Conservation (phyloP, 495 filamentous ascomycete species). For the Penicillium samsonianum region DNA sequence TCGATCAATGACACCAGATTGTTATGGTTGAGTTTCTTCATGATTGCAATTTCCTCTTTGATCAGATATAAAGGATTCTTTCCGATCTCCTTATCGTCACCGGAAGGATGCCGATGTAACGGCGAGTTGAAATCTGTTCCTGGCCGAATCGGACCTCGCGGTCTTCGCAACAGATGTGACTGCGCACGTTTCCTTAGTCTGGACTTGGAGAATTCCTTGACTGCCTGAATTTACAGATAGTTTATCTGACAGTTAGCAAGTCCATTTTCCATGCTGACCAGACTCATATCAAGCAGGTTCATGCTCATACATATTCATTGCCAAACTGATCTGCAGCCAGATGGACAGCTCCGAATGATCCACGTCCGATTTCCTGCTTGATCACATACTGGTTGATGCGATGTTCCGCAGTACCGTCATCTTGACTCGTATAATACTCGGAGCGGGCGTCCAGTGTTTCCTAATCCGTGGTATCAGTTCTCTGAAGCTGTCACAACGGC, state of each 20-base stretch:
- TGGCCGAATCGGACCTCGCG: slow-evolving; percentile 54
- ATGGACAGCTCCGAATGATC: slow-evolving; percentile 94
- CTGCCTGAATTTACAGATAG: slow-evolving; percentile 57
- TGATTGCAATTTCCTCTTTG: slow-evolving; percentile 95
- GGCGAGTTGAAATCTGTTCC: slow-evolving; percentile 65
- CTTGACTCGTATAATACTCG: slow-evolving; percentile 81
- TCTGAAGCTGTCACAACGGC: slow-evolving; percentile 18
- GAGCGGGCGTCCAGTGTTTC: slow-evolving; percentile 92
- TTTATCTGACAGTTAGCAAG: slow-evolving; percentile 1
- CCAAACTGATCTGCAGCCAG: slow-evolving; percentile 88
- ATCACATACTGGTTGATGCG: slow-evolving; percentile 94
- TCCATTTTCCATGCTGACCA: too few species aligned
- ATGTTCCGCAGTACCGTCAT: slow-evolving; percentile 75
- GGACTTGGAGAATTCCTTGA: slow-evolving; percentile 97
- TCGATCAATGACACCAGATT: slow-evolving; percentile 93
- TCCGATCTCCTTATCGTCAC: slow-evolving; percentile 54
- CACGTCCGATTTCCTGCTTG: slow-evolving; percentile 91
- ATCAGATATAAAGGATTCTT: slow-evolving; percentile 85
- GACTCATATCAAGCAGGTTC: not conserved
- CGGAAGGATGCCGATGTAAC: slow-evolving; percentile 54
- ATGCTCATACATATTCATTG: slow-evolving; percentile 81
- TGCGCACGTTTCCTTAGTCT: slow-evolving; percentile 89
- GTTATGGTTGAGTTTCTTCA: slow-evolving; percentile 95
- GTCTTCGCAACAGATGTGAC: slow-evolving; percentile 81
- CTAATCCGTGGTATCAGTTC: slow-evolving; percentile 46